Evolutionary conservation across 2,329 filamentous ascomycete genomes (phyloP).

Genomic region (Zymoseptoria pseudotritici): DNA sequence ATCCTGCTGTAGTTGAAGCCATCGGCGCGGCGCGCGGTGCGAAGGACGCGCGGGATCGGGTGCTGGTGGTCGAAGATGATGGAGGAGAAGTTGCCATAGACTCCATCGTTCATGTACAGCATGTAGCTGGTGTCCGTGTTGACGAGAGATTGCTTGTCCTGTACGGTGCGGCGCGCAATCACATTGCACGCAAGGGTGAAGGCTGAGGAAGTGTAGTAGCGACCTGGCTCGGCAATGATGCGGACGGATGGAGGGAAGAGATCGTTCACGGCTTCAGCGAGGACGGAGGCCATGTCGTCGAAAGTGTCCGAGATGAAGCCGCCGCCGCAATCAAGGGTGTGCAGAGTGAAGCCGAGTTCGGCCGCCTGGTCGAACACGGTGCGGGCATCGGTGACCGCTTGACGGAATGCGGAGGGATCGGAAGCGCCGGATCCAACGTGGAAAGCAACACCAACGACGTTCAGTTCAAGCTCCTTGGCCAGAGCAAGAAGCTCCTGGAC

Average conservation of each 20-base stretch:
- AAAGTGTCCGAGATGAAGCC: slow-evolving; percentile 90
- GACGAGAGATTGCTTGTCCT: slow-evolving; percentile 51
- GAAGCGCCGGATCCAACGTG: slow-evolving; percentile 95
- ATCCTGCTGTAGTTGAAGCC: slow-evolving; percentile 26
- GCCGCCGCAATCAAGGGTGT: slow-evolving; percentile 87
- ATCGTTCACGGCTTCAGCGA: slow-evolving; percentile 72
- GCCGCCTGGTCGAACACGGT: slow-evolving; percentile 79
- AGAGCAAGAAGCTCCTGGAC: slow-evolving; percentile 69
- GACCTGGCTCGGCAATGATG: slow-evolving; percentile 91
- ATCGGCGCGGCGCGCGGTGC: slow-evolving; percentile 19
- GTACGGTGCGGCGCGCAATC: slow-evolving; percentile 86
- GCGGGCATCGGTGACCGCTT: slow-evolving; percentile 84
- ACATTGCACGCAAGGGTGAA: slow-evolving; percentile 95
- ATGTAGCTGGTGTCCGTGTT: slow-evolving; percentile 69
- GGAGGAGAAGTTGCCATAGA: slow-evolving; percentile 97
- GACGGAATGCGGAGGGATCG: slow-evolving; percentile 83
- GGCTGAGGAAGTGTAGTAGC: slow-evolving; percentile 88
- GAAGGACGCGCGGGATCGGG: slow-evolving; percentile 72
- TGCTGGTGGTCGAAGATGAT: slow-evolving; percentile 99
- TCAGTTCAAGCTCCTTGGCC: slow-evolving; percentile 74
- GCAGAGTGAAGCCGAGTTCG: slow-evolving; percentile 68
- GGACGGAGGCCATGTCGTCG: slow-evolving; percentile 76
- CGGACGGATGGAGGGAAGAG: slow-evolving; percentile 79
- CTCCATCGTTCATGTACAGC: slow-evolving; percentile 94
- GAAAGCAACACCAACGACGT: slow-evolving; percentile 93